These are phyloP conservation scores for Hymenoscyphus repandus DNA, from an alignment of 2,329 filamentous ascomycete species.

Conservation along the genomic window DNA sequence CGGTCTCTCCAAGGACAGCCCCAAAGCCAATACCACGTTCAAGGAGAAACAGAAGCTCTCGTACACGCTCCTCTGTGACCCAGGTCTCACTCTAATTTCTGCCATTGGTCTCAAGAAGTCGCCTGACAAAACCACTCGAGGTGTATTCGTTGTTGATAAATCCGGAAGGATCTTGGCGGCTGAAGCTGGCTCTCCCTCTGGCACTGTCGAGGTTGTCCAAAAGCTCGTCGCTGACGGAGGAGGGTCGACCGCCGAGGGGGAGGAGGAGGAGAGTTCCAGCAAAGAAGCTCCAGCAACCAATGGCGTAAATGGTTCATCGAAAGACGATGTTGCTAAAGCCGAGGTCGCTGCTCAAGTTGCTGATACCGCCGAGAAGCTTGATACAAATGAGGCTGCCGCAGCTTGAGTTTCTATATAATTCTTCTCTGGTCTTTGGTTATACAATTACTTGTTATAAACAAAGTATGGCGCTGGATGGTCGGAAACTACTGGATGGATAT, in stretches of 20 bases:
- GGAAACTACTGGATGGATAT: neutral
- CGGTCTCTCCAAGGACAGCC: constrained; percentile 80
- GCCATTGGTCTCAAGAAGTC: constrained; percentile 88
- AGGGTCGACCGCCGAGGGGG: neutral
- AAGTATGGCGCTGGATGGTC: neutral
- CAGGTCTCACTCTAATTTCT: constrained; percentile 64
- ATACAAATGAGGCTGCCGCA: constrained; percentile 20
- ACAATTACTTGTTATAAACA: neutral
- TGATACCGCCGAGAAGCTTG: constrained; percentile 37
- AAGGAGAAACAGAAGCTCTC: constrained; percentile 85
- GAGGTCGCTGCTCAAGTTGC: constrained; percentile 37
- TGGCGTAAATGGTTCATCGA: constrained; percentile 18
- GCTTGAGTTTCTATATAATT: neutral
- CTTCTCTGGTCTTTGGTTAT: neutral
- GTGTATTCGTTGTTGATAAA: constrained; percentile 84
- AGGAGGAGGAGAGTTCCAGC: constrained; percentile 14
- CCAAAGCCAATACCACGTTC: constrained; percentile 90
- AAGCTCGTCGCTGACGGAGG: constrained; percentile 52
- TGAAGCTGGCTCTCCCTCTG: constrained; percentile 70
- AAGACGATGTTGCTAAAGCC: constrained; percentile 28
- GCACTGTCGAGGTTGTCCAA: constrained; percentile 72
- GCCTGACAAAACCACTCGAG: constrained; percentile 74
- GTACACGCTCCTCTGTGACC: constrained; percentile 85
- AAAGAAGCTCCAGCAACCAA: constrained; percentile 18
- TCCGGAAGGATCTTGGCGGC: constrained; percentile 71